Conservation (phyloP, 2,329 filamentous ascomycete species). For the Rutstroemia sp. region DNA sequence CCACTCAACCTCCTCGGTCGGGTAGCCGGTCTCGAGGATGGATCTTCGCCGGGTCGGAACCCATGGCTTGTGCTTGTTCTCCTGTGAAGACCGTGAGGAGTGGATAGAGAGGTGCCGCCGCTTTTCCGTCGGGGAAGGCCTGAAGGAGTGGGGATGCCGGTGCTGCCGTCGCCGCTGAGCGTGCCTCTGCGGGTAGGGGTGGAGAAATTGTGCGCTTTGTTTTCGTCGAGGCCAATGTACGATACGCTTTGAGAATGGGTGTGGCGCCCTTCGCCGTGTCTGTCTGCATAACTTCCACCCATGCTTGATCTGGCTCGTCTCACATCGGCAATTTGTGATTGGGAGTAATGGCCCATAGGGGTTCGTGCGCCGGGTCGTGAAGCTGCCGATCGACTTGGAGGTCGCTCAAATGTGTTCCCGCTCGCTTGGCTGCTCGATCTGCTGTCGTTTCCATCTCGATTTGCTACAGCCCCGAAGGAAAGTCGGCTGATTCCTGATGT, state of each 20-base stretch:
- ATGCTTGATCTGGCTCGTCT: constrained; percentile 28
- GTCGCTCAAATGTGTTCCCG: constrained; percentile 16
- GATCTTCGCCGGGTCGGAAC: constrained; percentile 18
- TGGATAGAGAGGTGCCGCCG: constrained; percentile 31
- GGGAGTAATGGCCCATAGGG: constrained; percentile 29
- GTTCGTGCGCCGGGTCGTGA: constrained; percentile 28
- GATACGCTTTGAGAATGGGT: constrained; percentile 30
- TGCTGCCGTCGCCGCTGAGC: constrained; percentile 33
- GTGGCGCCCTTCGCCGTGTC: constrained; percentile 21
- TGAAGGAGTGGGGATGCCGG: constrained; percentile 38
- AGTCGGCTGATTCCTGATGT: constrained; percentile 55
- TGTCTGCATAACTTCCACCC: constrained; percentile 24
- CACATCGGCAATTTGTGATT: constrained; percentile 25
- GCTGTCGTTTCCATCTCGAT: constrained; percentile 31
- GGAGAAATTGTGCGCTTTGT: constrained; percentile 25
- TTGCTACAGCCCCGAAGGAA: constrained; percentile 55
- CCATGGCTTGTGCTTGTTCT: constrained; percentile 25
- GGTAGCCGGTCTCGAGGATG: constrained; percentile 8
- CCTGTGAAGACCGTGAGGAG: constrained; percentile 11
- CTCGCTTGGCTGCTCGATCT: constrained; percentile 10
- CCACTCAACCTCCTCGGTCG: constrained; percentile 41
- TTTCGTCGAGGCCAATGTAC: constrained; percentile 24
- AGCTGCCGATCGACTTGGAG: constrained; percentile 25
- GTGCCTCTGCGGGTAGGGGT: constrained; percentile 33
- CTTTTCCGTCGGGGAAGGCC: constrained; percentile 44